Percentiles rank a stretch among this genome's conserved stretches.
Conservation (phyloP, 805 yeast species). For the Kuraishia piskuri region DNA sequence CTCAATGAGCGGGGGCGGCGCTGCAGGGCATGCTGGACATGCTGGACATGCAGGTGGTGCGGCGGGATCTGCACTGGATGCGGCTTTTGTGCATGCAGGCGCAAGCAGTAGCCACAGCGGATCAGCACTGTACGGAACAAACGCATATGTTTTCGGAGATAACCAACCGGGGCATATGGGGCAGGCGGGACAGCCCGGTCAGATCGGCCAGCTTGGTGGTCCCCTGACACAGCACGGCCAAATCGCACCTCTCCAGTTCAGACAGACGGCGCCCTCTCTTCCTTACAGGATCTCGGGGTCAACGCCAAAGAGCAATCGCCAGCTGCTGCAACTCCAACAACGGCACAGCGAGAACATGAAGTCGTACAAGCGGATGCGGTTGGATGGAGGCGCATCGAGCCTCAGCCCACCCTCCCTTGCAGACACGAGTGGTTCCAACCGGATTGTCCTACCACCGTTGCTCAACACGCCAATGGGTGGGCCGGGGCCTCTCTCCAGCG, state of each 20-base stretch:
- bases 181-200: neutral
- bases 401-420: neutral
- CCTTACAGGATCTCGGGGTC: neutral
- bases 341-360: neutral
- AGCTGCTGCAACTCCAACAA: slow-evolving; percentile 3
- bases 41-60: neutral
- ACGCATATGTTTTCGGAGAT: too few relatives aligned
- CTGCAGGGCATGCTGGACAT: too few relatives aligned
- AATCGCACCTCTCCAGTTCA: too few relatives aligned
- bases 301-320: neutral
- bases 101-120: neutral
- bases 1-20: neutral
- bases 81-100: neutral
- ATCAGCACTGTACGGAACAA: too few relatives aligned
- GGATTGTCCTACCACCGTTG: neutral
- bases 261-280: neutral
- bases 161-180: neutral
- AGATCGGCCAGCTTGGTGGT: neutral
- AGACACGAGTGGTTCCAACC: neutral
- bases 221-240: too few relatives aligned
- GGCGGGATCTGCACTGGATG: neutral
- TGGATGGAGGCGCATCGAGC: neutral
- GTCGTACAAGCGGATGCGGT: neutral
- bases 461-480: neutral
- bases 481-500: neutral